phyloP scores from a whole-genome alignment of 768 basidiomycete species.

The Boletus coccyginus region DNA sequence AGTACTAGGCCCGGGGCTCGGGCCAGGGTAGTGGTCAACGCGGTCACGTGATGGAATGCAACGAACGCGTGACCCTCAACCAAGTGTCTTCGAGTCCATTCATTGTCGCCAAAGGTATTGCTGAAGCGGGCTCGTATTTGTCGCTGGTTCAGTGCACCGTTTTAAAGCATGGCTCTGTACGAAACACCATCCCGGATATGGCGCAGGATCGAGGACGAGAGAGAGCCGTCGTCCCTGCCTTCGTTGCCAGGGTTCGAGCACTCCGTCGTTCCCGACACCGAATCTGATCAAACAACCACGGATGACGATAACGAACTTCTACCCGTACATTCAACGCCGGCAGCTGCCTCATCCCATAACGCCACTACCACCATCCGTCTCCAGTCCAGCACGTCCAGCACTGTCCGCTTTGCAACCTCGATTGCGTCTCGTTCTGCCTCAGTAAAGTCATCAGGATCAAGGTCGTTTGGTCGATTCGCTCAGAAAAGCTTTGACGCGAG shows the following conservation, averaged over 20 bases:
- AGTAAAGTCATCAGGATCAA: conserved; percentile 34
- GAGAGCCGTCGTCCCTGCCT: conserved; percentile 80
- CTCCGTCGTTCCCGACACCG: conserved; percentile 43
- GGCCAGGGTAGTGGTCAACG: background rate
- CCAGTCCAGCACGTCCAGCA: conserved; percentile 50
- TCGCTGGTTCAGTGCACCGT: background rate
- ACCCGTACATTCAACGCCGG: conserved; percentile 69
- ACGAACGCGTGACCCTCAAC: conserved; percentile 17
- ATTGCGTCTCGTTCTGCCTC: conserved; percentile 43
- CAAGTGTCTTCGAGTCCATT: background rate
- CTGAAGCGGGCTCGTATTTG: background rate
- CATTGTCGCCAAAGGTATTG: background rate
- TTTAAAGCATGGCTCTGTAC: conserved; percentile 43
- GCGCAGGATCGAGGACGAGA: conserved; percentile 77
- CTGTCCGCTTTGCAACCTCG: conserved; percentile 51
- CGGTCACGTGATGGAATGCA: conserved; percentile 24
- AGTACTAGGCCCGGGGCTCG: too few species aligned
- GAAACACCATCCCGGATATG: conserved; percentile 86
- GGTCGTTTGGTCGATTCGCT: conserved; percentile 31
- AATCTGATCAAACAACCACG: conserved; percentile 35
- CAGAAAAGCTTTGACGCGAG: conserved; percentile 60
- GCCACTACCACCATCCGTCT: conserved; percentile 50
- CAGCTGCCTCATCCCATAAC: conserved; percentile 46
- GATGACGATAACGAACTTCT: conserved; percentile 44
- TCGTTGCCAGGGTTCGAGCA: conserved; percentile 73